Percentiles rank a stretch among this genome's conserved stretches.
Evolutionary conservation across 352 stramenopile genomes (phyloP).

Genomic region (Peronospora destructor): DNA sequence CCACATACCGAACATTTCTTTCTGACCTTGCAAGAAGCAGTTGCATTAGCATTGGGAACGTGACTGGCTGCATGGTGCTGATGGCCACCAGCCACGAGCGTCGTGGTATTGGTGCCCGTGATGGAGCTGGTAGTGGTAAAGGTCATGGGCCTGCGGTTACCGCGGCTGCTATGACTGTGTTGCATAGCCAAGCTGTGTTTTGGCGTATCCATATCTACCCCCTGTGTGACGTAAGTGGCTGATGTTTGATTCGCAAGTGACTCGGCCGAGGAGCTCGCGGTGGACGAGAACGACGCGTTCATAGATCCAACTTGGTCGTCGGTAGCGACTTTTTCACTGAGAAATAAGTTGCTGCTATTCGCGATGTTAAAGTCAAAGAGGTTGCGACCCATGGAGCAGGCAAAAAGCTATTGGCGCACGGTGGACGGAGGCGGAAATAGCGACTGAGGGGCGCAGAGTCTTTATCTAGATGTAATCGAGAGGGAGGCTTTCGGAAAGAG

Average conservation of each 20-base stretch:
- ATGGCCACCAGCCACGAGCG: slow-evolving; percentile 22
- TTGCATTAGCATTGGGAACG: slow-evolving; percentile 10
- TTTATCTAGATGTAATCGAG: slow-evolving; percentile 9
- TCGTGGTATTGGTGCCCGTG: slow-evolving; percentile 26
- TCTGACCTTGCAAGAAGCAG: slow-evolving; percentile 17
- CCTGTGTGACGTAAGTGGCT: neutral
- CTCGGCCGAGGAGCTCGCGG: slow-evolving; percentile 25
- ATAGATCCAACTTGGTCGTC: slow-evolving; percentile 4
- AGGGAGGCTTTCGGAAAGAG: slow-evolving; percentile 3
- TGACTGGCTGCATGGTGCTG: slow-evolving; percentile 6
- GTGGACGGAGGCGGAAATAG: slow-evolving; percentile 3
- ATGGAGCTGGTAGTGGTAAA: slow-evolving; percentile 33
- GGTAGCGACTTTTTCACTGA: slow-evolving; percentile 18
- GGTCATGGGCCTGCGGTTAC: slow-evolving; percentile 27
- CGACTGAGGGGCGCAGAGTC: neutral
- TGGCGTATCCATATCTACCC: slow-evolving; percentile 22
- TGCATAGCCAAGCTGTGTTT: slow-evolving; percentile 15
- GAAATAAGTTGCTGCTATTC: slow-evolving; percentile 33
- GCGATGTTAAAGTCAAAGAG: slow-evolving; percentile 37
- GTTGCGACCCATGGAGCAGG: slow-evolving; percentile 28
- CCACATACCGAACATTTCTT: slow-evolving; percentile 78
- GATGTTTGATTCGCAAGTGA: slow-evolving; percentile 7
- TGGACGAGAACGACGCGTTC: slow-evolving; percentile 26
- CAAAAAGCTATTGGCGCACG: slow-evolving; percentile 2
- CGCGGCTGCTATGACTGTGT: slow-evolving; percentile 21